These are phyloP conservation scores for Ogataea zsoltii DNA, from an alignment of 805 yeast species.

Conservation along the genomic window DNA sequence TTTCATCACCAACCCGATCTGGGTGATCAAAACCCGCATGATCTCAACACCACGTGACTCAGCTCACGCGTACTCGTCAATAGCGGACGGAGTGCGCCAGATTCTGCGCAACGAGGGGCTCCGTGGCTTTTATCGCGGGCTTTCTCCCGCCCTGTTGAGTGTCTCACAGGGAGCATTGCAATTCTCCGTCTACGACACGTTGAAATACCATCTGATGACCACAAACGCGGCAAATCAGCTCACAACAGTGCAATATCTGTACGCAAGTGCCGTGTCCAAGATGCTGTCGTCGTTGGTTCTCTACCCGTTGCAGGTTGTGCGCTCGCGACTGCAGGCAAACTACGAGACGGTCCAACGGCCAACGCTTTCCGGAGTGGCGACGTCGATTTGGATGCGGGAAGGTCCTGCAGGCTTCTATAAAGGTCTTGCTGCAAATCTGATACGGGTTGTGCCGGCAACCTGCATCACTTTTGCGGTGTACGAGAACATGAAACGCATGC, in stretches of 20 bases:
- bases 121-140: constrained; percentile 78
- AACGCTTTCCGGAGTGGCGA: constrained; percentile 37
- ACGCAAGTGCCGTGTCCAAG: constrained; percentile 69
- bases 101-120: constrained; percentile 59
- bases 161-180: constrained; percentile 91
- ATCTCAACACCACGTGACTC: constrained; percentile 52
- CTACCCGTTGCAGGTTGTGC: constrained; percentile 83
- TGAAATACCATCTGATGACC: constrained; percentile 46
- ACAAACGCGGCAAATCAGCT: constrained; percentile 29
- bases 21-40: constrained; percentile 93
- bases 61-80: constrained; percentile 57
- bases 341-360: constrained; percentile 20
- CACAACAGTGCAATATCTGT: constrained; percentile 57
- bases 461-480: constrained; percentile 87
- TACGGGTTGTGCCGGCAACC: constrained; percentile 90
- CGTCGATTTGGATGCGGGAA: constrained; percentile 44
- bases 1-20: constrained; percentile 82
- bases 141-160: constrained; percentile 72
- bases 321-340: constrained; percentile 70
- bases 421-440: constrained; percentile 75
- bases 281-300: constrained; percentile 62
- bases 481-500: constrained; percentile 49
- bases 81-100: constrained; percentile 52
- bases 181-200: constrained; percentile 78
- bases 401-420: constrained; percentile 76